These are phyloP conservation scores for Lyophyllum decastes DNA, from an alignment of 768 basidiomycete species.

Conservation along the genomic window DNA sequence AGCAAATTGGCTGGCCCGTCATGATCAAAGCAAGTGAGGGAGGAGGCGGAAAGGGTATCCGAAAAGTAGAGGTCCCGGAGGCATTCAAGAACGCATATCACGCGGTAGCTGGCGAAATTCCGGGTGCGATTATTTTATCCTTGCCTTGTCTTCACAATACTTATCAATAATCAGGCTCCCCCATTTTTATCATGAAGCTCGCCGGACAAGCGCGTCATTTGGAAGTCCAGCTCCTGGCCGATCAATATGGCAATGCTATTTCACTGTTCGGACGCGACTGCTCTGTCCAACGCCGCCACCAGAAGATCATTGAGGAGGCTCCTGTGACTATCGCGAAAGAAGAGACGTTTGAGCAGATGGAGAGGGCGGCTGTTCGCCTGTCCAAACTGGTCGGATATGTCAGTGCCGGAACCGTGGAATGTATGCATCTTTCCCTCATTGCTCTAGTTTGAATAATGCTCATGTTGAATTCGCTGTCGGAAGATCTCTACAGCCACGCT, in stretches of 20 bases:
- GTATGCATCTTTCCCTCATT: constrained; percentile 42
- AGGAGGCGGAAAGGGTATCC: constrained; percentile 98
- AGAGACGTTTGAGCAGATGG: constrained; percentile 95
- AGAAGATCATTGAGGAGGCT: constrained; percentile 99
- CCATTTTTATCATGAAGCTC: constrained; percentile 99
- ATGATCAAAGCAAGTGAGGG: constrained; percentile 99
- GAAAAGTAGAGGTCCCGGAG: constrained; percentile 86
- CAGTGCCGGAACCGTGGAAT: constrained; percentile 98
- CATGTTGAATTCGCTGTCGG: constrained; percentile 1
- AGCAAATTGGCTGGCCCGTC: constrained; percentile 92
- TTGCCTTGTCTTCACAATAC: constrained; percentile 7
- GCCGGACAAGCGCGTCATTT: constrained; percentile 96
- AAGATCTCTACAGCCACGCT: constrained; percentile 91
- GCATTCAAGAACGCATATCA: constrained; percentile 93
- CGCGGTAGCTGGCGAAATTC: constrained; percentile 95
- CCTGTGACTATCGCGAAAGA: constrained; percentile 96
- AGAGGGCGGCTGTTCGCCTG: constrained; percentile 98
- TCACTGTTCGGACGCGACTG: constrained; percentile 99
- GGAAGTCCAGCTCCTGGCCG: constrained; percentile 97
- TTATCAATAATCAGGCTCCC: constrained; percentile 64
- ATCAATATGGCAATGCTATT: constrained; percentile 99
- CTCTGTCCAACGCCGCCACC: constrained; percentile 98
- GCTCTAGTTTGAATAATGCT: constrained; percentile 2
- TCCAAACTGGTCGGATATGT: constrained; percentile 99
- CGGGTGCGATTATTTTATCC: constrained; percentile 58